Evolutionary conservation across 2,329 filamentous ascomycete species (phyloP).

Genomic region (Epicoccum sorghinum): DNA sequence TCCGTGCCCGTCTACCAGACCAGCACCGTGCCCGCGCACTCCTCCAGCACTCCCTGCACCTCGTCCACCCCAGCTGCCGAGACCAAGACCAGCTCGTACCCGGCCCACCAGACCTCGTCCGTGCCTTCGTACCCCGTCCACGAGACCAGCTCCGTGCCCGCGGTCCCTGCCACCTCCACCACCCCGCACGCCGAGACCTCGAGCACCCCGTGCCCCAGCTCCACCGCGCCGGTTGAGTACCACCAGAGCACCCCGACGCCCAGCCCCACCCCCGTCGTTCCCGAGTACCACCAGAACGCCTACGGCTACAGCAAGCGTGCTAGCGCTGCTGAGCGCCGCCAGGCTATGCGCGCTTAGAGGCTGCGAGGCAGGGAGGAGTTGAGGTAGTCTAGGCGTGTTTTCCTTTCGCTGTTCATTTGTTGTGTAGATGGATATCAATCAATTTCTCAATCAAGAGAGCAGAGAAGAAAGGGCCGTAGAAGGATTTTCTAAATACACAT

Average conservation of each 20-base stretch:
- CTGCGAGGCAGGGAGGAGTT: no score
- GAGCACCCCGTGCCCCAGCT: constrained; percentile 5
- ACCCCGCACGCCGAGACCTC: neutral
- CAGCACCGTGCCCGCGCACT: no score
- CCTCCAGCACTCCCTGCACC: neutral
- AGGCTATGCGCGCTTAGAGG: neutral
- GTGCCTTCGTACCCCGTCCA: neutral
- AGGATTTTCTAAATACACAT: no score
- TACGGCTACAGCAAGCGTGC: constrained; percentile 12
- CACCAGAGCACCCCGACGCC: neutral
- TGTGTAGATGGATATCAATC: no score
- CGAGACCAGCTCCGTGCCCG: neutral
- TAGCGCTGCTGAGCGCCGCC: constrained; percentile 10
- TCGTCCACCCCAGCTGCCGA: neutral
- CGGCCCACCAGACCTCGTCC: neutral
- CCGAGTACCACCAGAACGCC: neutral
- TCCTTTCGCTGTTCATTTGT: no score
- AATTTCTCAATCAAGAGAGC: no score
- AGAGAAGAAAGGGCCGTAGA: no score
- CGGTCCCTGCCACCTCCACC: neutral
- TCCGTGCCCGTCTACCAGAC: neutral
- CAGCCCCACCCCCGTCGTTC: neutral
- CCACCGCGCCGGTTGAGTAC: constrained; percentile 1
- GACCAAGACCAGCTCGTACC: neutral
- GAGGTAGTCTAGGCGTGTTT: no score